Evolutionary conservation across 768 basidiomycete species (phyloP), one percentile per base, ranked within the genome.

Genomic region (Psilocybe cubensis): DNA sequence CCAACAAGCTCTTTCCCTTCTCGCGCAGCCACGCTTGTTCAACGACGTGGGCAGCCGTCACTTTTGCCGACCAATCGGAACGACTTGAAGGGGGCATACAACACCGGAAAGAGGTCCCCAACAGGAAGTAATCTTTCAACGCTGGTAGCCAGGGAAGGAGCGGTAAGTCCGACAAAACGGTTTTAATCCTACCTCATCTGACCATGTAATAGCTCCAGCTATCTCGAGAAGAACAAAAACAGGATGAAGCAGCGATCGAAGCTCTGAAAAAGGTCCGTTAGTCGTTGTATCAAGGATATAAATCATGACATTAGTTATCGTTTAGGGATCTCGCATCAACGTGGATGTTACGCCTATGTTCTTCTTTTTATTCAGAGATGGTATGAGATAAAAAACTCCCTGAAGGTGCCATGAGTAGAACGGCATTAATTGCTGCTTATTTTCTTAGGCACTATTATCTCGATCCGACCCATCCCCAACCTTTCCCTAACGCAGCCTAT

Each of bases 321-420:
- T 58, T 58, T 72, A 79, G 79, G 85, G 81, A 11, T 83, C 86
- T 23, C 78, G 86, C 51, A 80, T 88, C 11, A 73, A 80, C 31
- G 83, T 91, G 20, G 78, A 81, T 54, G 75, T 87, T 38, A 73
- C 74, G 29, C 85, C 89, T 3, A 77, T 91, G 74, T 88, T 79
- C 64, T 80, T 91, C 56, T 89, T 89, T 73, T 75, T 91, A 6
- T 77, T 85, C 61, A 77, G 84, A 56, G 83, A 89, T 65, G 88
- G 88, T 81, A 31, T 25, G n/a, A 46, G 6, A 11, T 46, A n/a
- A n/a, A n/a, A n/a, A n/a, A n/a, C n/a, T n/a, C n/a, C n/a, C n/a
- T n/a, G n/a, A n/a, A n/a, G n/a, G n/a, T n/a, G n/a, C n/a, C n/a
- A n/a, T n/a, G n/a, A n/a, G n/a, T n/a, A n/a, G n/a, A n/a, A 14